phyloP scores from a whole-genome alignment of 768 basidiomycete species.

The Boletus reticulatus region DNA sequence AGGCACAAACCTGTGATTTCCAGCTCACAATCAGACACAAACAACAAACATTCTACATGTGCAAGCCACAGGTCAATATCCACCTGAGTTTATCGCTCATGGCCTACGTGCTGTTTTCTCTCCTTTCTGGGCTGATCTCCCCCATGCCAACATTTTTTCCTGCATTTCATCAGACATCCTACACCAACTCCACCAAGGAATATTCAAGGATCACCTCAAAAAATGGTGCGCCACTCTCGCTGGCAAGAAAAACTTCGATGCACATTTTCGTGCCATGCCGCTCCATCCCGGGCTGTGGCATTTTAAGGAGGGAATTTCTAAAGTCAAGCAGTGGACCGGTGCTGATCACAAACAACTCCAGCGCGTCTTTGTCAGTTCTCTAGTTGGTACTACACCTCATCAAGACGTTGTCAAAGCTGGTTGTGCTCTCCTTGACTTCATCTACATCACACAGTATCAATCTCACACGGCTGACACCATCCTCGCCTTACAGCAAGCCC shows the following conservation, averaged over 20 bases:
- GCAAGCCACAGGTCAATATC: neutral
- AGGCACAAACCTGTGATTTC: neutral
- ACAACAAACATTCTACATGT: neutral
- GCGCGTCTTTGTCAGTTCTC: fast-evolving
- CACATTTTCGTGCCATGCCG: neutral
- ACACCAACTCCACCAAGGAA: neutral
- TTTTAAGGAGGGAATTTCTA: neutral
- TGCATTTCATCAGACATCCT: neutral
- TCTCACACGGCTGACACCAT: neutral
- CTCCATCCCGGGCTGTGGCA: neutral
- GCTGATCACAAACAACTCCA: neutral
- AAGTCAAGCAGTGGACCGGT: neutral
- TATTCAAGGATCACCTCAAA: neutral
- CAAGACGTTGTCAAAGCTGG: neutral
- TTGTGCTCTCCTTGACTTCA: neutral
- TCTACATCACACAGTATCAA: neutral
- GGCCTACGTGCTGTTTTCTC: neutral
- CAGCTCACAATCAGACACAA: neutral
- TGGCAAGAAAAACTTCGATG: neutral
- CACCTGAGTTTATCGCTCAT: neutral
- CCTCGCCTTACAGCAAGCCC: neutral
- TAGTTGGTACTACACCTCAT: neutral
- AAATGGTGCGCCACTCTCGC: neutral
- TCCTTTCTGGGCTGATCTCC: slow-evolving; percentile 1
- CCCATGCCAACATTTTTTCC: neutral